Percentiles rank a stretch among this genome's conserved stretches.
phyloP scores from a whole-genome alignment of 495 filamentous ascomycete genomes.

The Usnea hakonensis region DNA sequence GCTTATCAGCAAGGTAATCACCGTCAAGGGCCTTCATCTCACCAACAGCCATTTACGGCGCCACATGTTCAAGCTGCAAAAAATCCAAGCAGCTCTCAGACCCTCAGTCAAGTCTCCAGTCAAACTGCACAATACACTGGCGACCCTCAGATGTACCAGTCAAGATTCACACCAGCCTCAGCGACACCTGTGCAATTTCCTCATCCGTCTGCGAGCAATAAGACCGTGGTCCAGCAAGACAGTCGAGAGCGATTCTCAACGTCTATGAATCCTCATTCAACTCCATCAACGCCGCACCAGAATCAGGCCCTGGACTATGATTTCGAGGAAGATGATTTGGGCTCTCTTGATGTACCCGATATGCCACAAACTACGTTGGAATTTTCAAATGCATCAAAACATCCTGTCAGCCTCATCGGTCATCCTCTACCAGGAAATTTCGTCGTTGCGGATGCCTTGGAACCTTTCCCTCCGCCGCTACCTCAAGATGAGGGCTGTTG shows the following conservation, averaged over 20 bases:
- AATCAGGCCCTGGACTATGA: constrained; percentile 6
- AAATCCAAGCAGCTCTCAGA: constrained; percentile 5
- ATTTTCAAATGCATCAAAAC: constrained; percentile 1
- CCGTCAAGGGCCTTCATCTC: constrained; percentile 23
- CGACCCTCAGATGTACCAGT: not conserved
- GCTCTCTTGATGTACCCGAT: constrained; percentile 23
- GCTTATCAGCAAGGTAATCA: constrained; percentile 21
- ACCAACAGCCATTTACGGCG: constrained; percentile 40
- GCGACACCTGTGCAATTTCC: not conserved
- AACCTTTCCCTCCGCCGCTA: constrained; percentile 20
- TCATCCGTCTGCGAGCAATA: not conserved
- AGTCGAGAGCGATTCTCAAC: not conserved
- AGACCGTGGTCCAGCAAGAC: not conserved
- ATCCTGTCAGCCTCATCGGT: constrained; percentile 11
- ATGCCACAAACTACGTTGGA: constrained; percentile 8
- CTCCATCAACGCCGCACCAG: not conserved
- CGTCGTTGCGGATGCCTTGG: constrained; percentile 24
- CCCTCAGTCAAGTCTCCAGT: constrained; percentile 12
- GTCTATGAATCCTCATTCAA: constrained; percentile 6
- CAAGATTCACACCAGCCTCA: not conserved
- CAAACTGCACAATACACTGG: constrained; percentile 9
- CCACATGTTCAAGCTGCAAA: constrained; percentile 31
- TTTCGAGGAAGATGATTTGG: constrained; percentile 21
- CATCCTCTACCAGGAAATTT: constrained; percentile 23
- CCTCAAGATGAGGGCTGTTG: constrained; percentile 19